A percentile compares a stretch with the other conserved stretches of the same genome.
phyloP scores from a whole-genome alignment of 1,284 basidiomycete species.

The Stygiomarasmius scandens region DNA sequence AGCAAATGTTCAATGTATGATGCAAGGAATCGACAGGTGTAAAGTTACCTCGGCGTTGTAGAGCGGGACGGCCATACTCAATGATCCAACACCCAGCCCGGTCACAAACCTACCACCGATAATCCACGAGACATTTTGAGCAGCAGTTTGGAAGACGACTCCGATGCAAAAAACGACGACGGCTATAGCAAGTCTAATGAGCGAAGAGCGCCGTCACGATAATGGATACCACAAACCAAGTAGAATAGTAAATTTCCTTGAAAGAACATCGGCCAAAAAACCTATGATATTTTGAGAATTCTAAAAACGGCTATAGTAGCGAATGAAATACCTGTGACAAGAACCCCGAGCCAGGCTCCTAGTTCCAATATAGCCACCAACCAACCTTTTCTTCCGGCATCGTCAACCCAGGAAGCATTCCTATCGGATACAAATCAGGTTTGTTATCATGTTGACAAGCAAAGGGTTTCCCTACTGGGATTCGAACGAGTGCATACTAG shows the following conservation, averaged over 20 bases:
- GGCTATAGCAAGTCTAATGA: slow-evolving; percentile 37
- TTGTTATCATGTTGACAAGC: not conserved
- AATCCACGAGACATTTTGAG: slow-evolving; percentile 58
- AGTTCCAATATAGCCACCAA: slow-evolving; percentile 70
- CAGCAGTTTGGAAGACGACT: slow-evolving; percentile 67
- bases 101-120: slow-evolving; percentile 76
- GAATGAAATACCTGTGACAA: slow-evolving; percentile 47
- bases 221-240: slow-evolving; percentile 51
- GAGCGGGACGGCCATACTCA: slow-evolving; percentile 75
- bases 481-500: no score
- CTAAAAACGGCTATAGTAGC: not conserved
- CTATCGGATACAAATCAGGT: slow-evolving; percentile 28
- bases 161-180: slow-evolving; percentile 69
- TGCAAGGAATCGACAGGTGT: slow-evolving; percentile 33
- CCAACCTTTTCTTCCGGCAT: slow-evolving; percentile 65
- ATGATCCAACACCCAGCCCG: slow-evolving; percentile 75
- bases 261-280: slow-evolving; percentile 71
- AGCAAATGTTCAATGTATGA: slow-evolving; percentile 30
- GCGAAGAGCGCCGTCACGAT: not conserved
- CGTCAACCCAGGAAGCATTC: slow-evolving; percentile 55
- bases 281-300: slow-evolving; percentile 34
- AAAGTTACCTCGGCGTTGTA: slow-evolving; percentile 57
- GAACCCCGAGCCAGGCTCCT: slow-evolving; percentile 75
- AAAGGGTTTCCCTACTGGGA: slow-evolving; percentile 22
- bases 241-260: slow-evolving; percentile 72